Percentiles rank a stretch among this genome's conserved stretches.
Conservation (phyloP, 495 filamentous ascomycete species). For the Penicilliopsis zonata region DNA sequence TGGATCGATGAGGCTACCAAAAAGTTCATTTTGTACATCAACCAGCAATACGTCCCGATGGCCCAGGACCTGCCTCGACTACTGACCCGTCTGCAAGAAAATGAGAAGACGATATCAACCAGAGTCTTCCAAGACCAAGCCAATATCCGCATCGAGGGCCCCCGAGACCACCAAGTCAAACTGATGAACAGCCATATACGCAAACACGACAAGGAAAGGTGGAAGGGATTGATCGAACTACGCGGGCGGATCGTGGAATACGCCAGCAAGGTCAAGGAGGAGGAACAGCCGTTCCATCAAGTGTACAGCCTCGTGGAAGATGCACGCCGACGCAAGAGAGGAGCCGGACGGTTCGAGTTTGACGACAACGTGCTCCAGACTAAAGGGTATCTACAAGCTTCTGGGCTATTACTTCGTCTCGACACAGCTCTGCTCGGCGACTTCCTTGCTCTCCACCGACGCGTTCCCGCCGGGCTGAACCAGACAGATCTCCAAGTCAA, state of each 20-base stretch:
- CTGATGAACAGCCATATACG: slow-evolving; percentile 1
- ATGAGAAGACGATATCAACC: not conserved
- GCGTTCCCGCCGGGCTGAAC: not conserved
- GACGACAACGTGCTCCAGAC: slow-evolving; percentile 36
- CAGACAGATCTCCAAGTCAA: slow-evolving; percentile 13
- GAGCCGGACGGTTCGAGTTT: slow-evolving; percentile 27
- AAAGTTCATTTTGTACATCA: slow-evolving; percentile 46
- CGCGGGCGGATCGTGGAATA: slow-evolving; percentile 31
- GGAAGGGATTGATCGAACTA: slow-evolving; percentile 25
- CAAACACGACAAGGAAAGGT: slow-evolving; percentile 15
- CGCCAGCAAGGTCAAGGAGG: slow-evolving; percentile 27
- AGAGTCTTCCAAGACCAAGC: not conserved
- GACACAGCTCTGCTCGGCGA: slow-evolving; percentile 46
- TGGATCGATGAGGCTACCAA: slow-evolving; percentile 57
- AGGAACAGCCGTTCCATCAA: slow-evolving; percentile 53
- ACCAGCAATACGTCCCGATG: slow-evolving; percentile 36
- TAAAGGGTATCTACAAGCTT: slow-evolving; percentile 35
- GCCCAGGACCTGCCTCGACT: slow-evolving; percentile 23
- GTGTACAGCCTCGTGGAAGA: slow-evolving; percentile 45
- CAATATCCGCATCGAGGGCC: slow-evolving; percentile 10
- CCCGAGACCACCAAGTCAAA: slow-evolving; percentile 3
- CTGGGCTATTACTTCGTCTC: slow-evolving; percentile 39
- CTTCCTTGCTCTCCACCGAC: slow-evolving; percentile 29
- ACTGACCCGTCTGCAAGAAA: slow-evolving; percentile 8
- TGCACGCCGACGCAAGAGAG: slow-evolving; percentile 28